Conservation (phyloP, 2,329 filamentous ascomycete genomes). For the Pestalotiopsis fici region DNA sequence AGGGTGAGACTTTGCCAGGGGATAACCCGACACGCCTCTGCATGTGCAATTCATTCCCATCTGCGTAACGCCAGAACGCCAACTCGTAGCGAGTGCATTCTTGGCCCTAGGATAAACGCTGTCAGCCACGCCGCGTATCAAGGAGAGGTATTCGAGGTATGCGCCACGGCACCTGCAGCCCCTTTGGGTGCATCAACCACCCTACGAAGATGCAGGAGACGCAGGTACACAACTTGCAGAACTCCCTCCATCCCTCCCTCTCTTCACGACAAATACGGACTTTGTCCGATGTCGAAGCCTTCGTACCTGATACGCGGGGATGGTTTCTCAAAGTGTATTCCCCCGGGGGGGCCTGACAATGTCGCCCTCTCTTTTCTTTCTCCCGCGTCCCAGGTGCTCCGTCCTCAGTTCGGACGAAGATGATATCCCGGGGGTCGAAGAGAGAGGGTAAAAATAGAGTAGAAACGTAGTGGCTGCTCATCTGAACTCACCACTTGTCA, state of each 20-base stretch:
- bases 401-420: background rate
- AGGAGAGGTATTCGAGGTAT: background rate
- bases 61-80: background rate
- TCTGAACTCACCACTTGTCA: background rate
- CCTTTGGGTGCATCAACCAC: background rate
- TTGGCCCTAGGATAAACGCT: background rate
- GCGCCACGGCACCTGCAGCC: background rate
- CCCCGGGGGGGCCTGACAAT: background rate
- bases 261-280: background rate
- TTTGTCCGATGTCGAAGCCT: background rate
- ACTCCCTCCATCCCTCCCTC: background rate
- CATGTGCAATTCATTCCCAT: background rate
- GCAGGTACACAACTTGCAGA: background rate
- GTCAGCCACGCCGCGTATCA: background rate
- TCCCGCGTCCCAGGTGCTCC: background rate
- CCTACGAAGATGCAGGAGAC: background rate
- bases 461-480: background rate
- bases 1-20: too few species aligned
- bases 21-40: background rate
- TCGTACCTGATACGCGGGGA: slow-evolving; percentile 2
- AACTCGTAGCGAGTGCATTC: background rate
- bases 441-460: background rate
- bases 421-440: background rate
- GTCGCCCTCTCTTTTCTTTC: background rate
- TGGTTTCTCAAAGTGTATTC: background rate